A percentile compares a stretch with the other conserved stretches of the same genome.
phyloP scores from a whole-genome alignment of 192 early-diverging fungal species.

The Paraglomus brasilianum region DNA sequence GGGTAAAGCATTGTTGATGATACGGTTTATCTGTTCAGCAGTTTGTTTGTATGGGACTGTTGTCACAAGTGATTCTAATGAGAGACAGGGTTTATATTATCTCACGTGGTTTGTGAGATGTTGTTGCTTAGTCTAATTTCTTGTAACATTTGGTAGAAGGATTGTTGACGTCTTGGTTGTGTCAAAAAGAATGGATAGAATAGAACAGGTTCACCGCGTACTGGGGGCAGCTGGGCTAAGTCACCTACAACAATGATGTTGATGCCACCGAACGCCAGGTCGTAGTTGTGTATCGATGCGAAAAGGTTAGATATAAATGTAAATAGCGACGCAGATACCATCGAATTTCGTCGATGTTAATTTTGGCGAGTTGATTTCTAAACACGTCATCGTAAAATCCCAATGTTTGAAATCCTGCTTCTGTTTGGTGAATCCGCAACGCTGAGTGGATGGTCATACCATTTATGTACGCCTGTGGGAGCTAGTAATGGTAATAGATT shows the following conservation, averaged over 20 bases:
- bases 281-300: background rate
- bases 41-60: background rate
- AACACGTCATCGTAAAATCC: too few relatives aligned
- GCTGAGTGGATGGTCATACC: background rate
- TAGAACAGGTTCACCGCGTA: background rate
- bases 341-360: slow-evolving; percentile 18
- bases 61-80: background rate
- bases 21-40: background rate
- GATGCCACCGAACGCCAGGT: slow-evolving; percentile 3
- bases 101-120: background rate
- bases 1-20: background rate
- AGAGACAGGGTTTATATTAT: background rate
- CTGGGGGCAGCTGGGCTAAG: slow-evolving; percentile 13
- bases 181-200: slow-evolving; percentile 16
- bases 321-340: background rate
- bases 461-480: background rate
- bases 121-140: background rate
- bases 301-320: background rate
- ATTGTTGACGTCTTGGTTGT: background rate
- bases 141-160: slow-evolving; percentile 4
- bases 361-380: background rate
- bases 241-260: background rate
- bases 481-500: background rate
- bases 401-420: background rate
- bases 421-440: background rate